Evolutionary conservation across 1,284 basidiomycete species (phyloP).

Genomic region (Ganoderma lingzhi): DNA sequence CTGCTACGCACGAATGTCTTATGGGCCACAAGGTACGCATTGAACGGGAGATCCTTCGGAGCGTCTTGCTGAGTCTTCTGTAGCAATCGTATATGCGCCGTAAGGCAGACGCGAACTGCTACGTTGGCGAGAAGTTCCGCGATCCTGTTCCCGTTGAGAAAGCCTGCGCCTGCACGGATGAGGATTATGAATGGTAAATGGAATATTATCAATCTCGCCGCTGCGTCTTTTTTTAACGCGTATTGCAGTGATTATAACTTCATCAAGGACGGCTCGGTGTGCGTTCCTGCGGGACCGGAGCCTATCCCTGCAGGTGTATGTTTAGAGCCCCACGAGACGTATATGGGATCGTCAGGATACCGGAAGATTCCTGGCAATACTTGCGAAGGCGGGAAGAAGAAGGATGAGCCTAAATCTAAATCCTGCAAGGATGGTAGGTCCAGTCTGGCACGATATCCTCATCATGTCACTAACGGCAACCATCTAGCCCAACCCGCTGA

Average conservation of each 20-base stretch:
- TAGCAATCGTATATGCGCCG: conserved; percentile 95
- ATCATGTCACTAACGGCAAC: neutral
- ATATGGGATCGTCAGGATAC: conserved; percentile 91
- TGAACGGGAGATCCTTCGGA: neutral
- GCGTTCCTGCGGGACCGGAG: conserved; percentile 87
- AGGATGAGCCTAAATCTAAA: conserved; percentile 79
- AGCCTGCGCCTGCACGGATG: conserved; percentile 83
- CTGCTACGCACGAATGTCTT: conserved; percentile 78
- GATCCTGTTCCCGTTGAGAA: conserved; percentile 89
- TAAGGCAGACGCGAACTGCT: conserved; percentile 88
- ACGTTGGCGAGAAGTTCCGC: conserved; percentile 90
- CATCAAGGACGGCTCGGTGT: conserved; percentile 74
- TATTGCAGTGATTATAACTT: conserved; percentile 87
- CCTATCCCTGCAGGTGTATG: conserved; percentile 86
- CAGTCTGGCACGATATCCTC: neutral
- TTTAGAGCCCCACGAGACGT: conserved; percentile 66
- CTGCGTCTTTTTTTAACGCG: neutral
- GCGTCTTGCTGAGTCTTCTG: neutral
- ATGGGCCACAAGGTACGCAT: conserved; percentile 90
- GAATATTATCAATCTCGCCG: neutral
- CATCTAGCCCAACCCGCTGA: conserved; percentile 73
- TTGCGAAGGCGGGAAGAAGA: conserved; percentile 73
- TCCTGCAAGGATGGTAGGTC: conserved; percentile 73
- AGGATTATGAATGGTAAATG: conserved; percentile 92
- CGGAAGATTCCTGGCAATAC: conserved; percentile 94